Conservation (phyloP, 2,329 filamentous ascomycete genomes). For the Didymellaceae sp. region DNA sequence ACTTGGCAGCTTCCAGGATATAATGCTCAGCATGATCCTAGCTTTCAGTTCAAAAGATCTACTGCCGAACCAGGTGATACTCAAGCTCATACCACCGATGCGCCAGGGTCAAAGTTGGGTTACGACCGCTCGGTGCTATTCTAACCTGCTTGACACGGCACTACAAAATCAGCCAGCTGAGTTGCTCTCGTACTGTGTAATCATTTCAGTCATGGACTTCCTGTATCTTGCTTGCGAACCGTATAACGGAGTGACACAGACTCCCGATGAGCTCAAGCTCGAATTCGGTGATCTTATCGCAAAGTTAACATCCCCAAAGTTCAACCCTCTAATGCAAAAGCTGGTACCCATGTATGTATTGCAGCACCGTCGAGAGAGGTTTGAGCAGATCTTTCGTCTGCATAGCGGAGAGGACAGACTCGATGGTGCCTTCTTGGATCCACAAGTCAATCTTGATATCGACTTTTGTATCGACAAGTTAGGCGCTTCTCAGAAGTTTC, state of each 20-base stretch:
- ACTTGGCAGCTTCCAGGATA: neutral
- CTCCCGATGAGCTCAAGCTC: neutral
- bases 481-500: too few relatives aligned
- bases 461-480: too few relatives aligned
- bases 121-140: neutral
- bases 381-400: too few relatives aligned
- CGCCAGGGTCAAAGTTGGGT: neutral
- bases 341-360: too few relatives aligned
- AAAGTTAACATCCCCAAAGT: neutral
- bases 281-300: neutral
- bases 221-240: neutral
- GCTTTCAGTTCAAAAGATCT: slow-evolving; percentile 4
- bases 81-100: neutral
- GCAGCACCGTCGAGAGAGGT: too few relatives aligned
- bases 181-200: neutral
- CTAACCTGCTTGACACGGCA: neutral
- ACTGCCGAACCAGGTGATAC: slow-evolving; percentile 3
- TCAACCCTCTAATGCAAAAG: neutral
- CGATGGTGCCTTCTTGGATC: too few relatives aligned
- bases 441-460: too few relatives aligned
- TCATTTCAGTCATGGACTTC: neutral
- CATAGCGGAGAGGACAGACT: too few relatives aligned
- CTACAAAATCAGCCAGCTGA: neutral
- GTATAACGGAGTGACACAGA: neutral
- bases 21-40: slow-evolving; percentile 8